Percentiles rank a stretch among this genome's conserved stretches.
Conservation (phyloP, 2,329 filamentous ascomycete species). For the Zymoseptoria tritici region DNA sequence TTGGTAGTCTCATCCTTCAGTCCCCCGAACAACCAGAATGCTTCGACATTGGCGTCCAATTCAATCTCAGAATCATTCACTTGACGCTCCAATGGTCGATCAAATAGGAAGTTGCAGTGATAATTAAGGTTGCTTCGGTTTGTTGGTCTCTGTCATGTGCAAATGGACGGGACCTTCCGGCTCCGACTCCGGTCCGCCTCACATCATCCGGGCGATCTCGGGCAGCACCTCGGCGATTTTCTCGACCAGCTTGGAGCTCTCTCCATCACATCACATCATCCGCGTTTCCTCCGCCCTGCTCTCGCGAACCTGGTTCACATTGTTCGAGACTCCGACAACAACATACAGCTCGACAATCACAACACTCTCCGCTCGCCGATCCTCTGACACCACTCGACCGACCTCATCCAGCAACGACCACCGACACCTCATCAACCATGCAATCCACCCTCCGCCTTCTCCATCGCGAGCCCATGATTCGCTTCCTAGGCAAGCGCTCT, state of each 20-base stretch:
- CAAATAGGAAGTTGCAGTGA: background rate
- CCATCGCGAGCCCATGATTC: slow-evolving; percentile 45
- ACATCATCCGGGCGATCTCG: background rate
- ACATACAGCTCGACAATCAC: background rate
- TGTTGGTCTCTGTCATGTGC: background rate
- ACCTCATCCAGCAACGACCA: background rate
- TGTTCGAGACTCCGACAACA: background rate
- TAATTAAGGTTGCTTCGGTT: background rate
- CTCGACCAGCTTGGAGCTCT: background rate
- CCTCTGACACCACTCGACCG: background rate
- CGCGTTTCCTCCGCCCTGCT: background rate
- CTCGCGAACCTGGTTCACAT: background rate
- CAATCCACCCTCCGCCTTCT: slow-evolving; percentile 40
- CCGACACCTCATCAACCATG: slow-evolving; percentile 27
- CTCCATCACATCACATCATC: background rate
- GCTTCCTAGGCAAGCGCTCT: slow-evolving; percentile 44
- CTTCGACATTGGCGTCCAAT: background rate
- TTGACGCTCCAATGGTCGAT: background rate
- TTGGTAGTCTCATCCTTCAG: no score
- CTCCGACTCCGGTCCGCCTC: background rate
- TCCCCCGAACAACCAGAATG: no score
- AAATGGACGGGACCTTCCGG: background rate
- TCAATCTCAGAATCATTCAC: background rate
- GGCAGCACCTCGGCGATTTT: background rate
- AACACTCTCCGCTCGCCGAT: no score